Evolutionary conservation across 2,329 filamentous ascomycete species (phyloP).

Genomic region (Colletotrichum agaves): DNA sequence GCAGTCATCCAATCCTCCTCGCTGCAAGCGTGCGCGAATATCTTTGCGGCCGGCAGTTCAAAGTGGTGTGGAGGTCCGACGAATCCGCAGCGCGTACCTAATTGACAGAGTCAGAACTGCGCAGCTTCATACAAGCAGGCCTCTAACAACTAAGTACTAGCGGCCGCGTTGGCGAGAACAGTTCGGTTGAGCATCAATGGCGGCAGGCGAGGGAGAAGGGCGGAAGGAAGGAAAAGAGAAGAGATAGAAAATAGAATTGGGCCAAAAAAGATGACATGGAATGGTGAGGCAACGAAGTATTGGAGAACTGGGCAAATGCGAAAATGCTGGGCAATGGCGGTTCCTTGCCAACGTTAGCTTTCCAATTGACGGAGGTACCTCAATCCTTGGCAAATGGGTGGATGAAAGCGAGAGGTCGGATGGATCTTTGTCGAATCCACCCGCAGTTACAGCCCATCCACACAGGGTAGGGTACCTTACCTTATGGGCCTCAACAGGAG

Average conservation of each 20-base stretch:
- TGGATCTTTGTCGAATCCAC: neutral
- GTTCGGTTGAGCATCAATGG: neutral
- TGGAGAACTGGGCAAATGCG: constrained; percentile 8
- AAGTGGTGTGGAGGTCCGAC: constrained; percentile 24
- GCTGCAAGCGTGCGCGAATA: constrained; percentile 36
- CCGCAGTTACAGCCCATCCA: neutral
- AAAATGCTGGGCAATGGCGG: constrained; percentile 22
- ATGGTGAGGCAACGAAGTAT: constrained; percentile 13
- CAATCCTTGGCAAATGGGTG: too few relatives aligned
- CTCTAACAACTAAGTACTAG: neutral
- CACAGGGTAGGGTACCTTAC: too few relatives aligned
- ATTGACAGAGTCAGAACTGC: constrained; percentile 8
- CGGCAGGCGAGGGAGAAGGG: neutral
- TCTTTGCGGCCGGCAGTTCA: constrained; percentile 26
- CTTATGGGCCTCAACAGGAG: too few relatives aligned
- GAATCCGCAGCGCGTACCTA: constrained; percentile 22
- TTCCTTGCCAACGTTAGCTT: neutral
- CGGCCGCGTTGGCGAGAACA: constrained; percentile 7
- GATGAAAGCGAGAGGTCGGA: too few relatives aligned
- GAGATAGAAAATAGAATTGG: neutral
- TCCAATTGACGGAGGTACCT: too few relatives aligned
- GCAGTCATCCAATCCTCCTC: constrained; percentile 29
- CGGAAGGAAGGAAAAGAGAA: neutral
- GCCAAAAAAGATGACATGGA: constrained; percentile 18
- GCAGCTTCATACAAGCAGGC: constrained; percentile 34